Conservation (phyloP, 1,284 basidiomycete species). For the Fomitopsis schrenkii region DNA sequence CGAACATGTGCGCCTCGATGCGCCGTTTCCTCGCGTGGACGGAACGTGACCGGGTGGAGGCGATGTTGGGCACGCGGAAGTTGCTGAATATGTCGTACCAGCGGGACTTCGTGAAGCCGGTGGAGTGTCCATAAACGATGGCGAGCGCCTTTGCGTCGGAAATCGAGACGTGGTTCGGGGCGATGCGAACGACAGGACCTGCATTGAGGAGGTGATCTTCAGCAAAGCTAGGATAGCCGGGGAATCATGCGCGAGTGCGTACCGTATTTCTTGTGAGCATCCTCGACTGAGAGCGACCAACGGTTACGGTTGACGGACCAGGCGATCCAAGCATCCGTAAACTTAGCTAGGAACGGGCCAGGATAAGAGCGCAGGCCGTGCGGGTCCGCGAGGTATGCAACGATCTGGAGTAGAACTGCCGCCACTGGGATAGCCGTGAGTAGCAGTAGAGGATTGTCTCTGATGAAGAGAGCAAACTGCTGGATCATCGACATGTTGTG, state of each 20-base stretch:
- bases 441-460: background rate
- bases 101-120: conserved; percentile 64
- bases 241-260: conserved; percentile 6
- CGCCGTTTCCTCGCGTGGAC: conserved; percentile 87
- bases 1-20: conserved; percentile 80
- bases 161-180: conserved; percentile 81
- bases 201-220: background rate
- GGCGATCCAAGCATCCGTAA: conserved; percentile 69
- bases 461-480: too few relatives aligned
- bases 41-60: conserved; percentile 54
- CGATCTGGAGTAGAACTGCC: conserved; percentile 19
- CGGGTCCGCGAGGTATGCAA: conserved; percentile 54
- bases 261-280: conserved; percentile 74
- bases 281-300: conserved; percentile 60
- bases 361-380: conserved; percentile 55
- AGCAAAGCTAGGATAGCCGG: background rate
- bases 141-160: conserved; percentile 74
- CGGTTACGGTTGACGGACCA: conserved; percentile 30
- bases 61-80: conserved; percentile 46
- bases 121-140: conserved; percentile 71
- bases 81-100: conserved; percentile 68
- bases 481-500: too few relatives aligned
- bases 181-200: conserved; percentile 73
- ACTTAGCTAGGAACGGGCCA: conserved; percentile 71
- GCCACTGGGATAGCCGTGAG: background rate